phyloP scores from a whole-genome alignment of 179 eudicot species.

The Amaranthus tricolor region DNA sequence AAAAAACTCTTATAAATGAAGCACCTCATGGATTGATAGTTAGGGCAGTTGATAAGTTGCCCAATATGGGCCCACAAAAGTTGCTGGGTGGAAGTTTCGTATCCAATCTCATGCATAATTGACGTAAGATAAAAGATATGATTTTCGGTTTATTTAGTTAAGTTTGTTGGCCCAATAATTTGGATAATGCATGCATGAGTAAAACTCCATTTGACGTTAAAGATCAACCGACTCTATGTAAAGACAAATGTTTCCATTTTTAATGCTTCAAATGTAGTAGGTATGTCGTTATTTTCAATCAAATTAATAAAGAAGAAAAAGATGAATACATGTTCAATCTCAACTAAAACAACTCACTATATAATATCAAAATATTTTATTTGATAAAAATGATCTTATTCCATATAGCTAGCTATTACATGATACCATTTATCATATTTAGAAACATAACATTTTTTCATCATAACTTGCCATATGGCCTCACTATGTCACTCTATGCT shows the following conservation, averaged over 20 bases:
- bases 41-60: conserved; percentile 24
- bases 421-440: no score
- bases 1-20: background rate
- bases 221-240: conserved; percentile 18
- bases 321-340: background rate
- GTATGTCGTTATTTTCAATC: conserved; percentile 10
- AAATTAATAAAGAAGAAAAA: background rate
- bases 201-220: conserved; percentile 7
- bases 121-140: conserved; percentile 7
- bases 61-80: conserved; percentile 15
- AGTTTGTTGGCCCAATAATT: conserved; percentile 29
- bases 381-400: no score
- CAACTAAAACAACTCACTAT: background rate
- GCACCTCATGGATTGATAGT: conserved; percentile 12
- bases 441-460: no score
- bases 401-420: no score
- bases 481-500: no score
- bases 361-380: no score
- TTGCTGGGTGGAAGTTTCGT: conserved; percentile 10
- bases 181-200: conserved; percentile 16
- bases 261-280: conserved; percentile 17
- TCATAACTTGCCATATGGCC: no score
- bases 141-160: conserved; percentile 20
- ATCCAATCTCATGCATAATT: conserved; percentile 6
- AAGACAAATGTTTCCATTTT: conserved; percentile 10